A percentile compares a stretch with the other conserved stretches of the same genome.
These are phyloP conservation scores for Lasiosphaeris hirsuta DNA, from an alignment of 495 filamentous ascomycete species.

Conservation along the genomic window DNA sequence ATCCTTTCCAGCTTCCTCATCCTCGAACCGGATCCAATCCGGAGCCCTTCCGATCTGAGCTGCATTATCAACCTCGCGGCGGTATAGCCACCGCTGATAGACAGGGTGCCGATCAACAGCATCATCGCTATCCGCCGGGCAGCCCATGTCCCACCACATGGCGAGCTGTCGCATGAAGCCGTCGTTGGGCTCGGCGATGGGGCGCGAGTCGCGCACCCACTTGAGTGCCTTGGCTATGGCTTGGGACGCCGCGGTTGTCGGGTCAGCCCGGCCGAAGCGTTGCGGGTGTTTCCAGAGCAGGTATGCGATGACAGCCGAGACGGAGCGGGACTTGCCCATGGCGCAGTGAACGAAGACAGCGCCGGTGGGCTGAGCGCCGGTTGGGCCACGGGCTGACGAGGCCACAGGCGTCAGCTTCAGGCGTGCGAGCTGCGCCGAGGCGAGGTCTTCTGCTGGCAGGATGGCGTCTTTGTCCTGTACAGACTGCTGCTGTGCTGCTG, in stretches of 20 bases:
- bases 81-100: constrained; percentile 89
- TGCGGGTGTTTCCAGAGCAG: constrained; percentile 63
- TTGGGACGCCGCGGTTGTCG: constrained; percentile 15
- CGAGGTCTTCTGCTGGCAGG: neutral
- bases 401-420: neutral
- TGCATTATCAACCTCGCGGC: constrained; percentile 70
- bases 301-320: constrained; percentile 79
- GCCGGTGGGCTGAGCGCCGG: constrained; percentile 14
- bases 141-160: constrained; percentile 81
- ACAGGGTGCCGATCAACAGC: constrained; percentile 58
- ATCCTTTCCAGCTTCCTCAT: constrained; percentile 51
- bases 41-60: constrained; percentile 59
- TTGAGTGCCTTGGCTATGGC: constrained; percentile 42
- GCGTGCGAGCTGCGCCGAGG: constrained; percentile 1
- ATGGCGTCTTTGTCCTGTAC: constrained; percentile 2
- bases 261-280: constrained; percentile 36
- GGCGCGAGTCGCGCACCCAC: constrained; percentile 60
- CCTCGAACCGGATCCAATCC: constrained; percentile 78
- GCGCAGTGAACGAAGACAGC: constrained; percentile 63
- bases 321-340: constrained; percentile 93
- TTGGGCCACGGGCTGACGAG: neutral
- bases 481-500: neutral
- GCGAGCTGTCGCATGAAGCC: constrained; percentile 86
- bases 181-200: constrained; percentile 77
- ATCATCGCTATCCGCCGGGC: constrained; percentile 55